Percentiles rank a stretch among this genome's conserved stretches.
Conservation (phyloP, 2,329 filamentous ascomycete species). For the Penicillium sp. region DNA sequence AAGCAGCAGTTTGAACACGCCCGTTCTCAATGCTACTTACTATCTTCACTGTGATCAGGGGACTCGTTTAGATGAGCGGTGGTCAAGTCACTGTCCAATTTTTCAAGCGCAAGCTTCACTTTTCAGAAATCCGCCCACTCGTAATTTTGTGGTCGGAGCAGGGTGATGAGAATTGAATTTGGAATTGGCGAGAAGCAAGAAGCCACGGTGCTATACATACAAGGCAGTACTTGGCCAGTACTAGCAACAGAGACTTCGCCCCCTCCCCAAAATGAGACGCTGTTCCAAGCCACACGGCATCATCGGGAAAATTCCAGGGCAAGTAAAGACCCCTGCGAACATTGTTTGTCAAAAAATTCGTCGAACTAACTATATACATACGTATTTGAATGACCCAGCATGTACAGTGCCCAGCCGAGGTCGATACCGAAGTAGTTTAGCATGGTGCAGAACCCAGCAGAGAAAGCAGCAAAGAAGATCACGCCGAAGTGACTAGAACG, state of each 20-base stretch:
- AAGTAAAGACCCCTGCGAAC: conserved; percentile 55
- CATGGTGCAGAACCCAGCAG: conserved; percentile 59
- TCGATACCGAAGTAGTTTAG: conserved; percentile 62
- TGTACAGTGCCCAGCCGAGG: conserved; percentile 61
- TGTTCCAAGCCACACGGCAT: conserved; percentile 59
- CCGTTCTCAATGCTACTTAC: conserved; percentile 16
- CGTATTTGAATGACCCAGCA: conserved; percentile 51
- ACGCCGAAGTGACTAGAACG: conserved; percentile 61
- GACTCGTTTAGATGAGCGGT: conserved; percentile 20
- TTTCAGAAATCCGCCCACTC: conserved; percentile 49
- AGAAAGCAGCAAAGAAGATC: conserved; percentile 59
- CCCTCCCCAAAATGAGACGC: conserved; percentile 56
- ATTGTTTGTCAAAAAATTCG: too few relatives aligned
- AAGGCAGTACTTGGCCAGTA: conserved; percentile 58
- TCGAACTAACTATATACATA: too few relatives aligned
- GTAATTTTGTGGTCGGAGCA: conserved; percentile 52
- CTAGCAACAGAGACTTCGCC: conserved; percentile 57
- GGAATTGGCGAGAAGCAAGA: conserved; percentile 61
- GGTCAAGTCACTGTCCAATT: conserved; percentile 34
- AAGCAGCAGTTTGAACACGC: conserved; percentile 12
- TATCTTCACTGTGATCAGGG: neutral
- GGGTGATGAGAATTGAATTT: conserved; percentile 57
- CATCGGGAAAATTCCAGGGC: conserved; percentile 61
- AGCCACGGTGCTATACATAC: conserved; percentile 60
- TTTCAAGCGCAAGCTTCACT: conserved; percentile 39